phyloP scores from a whole-genome alignment of 257 asterid genomes.

The Capsicum pubescens region DNA sequence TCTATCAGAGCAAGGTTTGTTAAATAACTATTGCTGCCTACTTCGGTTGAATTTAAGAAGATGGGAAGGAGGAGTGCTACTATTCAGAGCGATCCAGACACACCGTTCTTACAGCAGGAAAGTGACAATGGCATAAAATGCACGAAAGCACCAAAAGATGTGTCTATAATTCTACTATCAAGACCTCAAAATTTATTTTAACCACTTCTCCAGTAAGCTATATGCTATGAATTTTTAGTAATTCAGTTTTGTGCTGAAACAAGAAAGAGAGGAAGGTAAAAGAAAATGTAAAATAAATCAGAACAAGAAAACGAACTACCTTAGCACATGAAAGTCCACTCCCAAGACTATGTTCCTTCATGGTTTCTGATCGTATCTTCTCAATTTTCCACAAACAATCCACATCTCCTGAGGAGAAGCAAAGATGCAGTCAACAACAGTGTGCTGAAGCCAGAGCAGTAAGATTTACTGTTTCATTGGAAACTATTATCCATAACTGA shows the following conservation, averaged over 20 bases:
- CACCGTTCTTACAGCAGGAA: background rate
- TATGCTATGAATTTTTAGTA: background rate
- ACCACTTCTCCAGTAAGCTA: background rate
- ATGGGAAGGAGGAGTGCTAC: background rate
- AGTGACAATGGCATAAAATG: conserved; percentile 18
- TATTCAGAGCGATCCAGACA: background rate
- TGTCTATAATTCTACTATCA: background rate
- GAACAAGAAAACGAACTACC: conserved; percentile 49
- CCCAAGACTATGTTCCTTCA: conserved; percentile 70
- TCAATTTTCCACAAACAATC: conserved; percentile 86
- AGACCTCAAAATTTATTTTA: background rate
- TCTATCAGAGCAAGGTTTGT: conserved; percentile 10
- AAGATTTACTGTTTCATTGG: background rate
- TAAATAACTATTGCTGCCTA: conserved; percentile 5
- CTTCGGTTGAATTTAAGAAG: conserved; percentile 11
- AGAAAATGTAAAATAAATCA: background rate
- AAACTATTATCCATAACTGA: background rate
- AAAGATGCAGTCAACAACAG: conserved; percentile 13
- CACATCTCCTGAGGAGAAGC: conserved; percentile 64
- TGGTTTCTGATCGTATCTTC: conserved; percentile 70
- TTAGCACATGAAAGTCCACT: conserved; percentile 95
- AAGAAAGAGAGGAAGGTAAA: background rate
- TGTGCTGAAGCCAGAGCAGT: background rate
- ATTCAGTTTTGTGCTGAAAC: conserved; percentile 7
- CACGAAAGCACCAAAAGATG: background rate